These are phyloP conservation scores for Hymenoscyphus infarciens DNA, from an alignment of 2,329 filamentous ascomycete genomes.

Conservation along the genomic window DNA sequence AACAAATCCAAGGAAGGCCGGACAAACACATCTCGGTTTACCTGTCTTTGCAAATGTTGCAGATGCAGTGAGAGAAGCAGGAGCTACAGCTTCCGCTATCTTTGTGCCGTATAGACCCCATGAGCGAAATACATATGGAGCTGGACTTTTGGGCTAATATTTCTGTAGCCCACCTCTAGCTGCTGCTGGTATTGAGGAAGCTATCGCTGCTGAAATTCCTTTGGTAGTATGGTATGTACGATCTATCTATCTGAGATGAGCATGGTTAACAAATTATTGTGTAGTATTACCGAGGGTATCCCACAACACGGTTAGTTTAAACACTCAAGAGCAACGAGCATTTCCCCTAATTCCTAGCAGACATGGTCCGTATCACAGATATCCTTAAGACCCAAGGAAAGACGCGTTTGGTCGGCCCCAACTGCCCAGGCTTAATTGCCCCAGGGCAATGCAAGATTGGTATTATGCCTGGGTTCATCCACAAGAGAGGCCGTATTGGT, in stretches of 20 bases:
- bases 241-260: conserved; percentile 19
- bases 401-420: conserved; percentile 93
- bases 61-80: conserved; percentile 86
- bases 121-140: conserved; percentile 8
- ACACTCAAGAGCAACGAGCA: conserved; percentile 16
- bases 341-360: conserved; percentile 43
- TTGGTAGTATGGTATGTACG: conserved; percentile 75
- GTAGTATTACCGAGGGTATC: conserved; percentile 88
- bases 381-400: conserved; percentile 98
- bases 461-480: conserved; percentile 99
- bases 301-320: conserved; percentile 79
- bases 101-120: conserved; percentile 74
- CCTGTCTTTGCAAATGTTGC: conserved; percentile 89
- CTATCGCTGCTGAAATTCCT: conserved; percentile 86
- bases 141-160: conserved; percentile 18
- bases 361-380: conserved; percentile 98
- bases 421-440: conserved; percentile 96
- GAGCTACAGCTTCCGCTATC: conserved; percentile 87
- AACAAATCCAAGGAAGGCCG: conserved; percentile 99
- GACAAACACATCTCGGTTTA: conserved; percentile 79
- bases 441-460: conserved; percentile 98
- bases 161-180: conserved; percentile 76
- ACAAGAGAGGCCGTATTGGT: conserved; percentile 97
- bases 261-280: conserved; percentile 19
- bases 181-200: conserved; percentile 94